These are phyloP conservation scores for Heterobasidion annosum DNA, from an alignment of 1,284 basidiomycete genomes.

Conservation along the genomic window DNA sequence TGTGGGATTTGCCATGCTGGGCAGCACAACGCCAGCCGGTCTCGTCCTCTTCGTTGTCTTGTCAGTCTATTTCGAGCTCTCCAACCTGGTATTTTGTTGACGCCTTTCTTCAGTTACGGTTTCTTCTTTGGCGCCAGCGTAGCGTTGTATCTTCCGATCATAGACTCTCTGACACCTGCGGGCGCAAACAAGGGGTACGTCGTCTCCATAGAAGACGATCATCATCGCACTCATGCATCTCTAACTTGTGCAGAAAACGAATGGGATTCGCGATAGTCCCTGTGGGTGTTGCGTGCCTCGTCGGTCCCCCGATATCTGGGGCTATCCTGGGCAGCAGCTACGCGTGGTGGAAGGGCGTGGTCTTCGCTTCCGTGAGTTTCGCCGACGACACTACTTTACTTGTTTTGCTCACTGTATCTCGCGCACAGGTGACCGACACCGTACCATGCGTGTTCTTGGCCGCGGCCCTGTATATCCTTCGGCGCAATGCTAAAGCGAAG, in stretches of 20 bases:
- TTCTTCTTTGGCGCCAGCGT: conserved; percentile 17
- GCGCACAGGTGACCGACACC: conserved; percentile 1
- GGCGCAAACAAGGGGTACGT: conserved; percentile 2
- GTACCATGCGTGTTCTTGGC: conserved; percentile 2
- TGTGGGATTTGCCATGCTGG: conserved; percentile 16
- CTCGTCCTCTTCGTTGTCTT: conserved; percentile 15
- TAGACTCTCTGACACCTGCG: conserved; percentile 2
- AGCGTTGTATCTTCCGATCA: conserved; percentile 4
- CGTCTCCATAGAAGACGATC: not conserved
- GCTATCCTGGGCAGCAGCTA: conserved; percentile 10
- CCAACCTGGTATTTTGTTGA: not conserved
- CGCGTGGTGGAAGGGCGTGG: conserved; percentile 8
- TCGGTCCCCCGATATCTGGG: conserved; percentile 11
- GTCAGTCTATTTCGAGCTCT: conserved; percentile 7
- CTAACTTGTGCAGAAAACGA: conserved; percentile 5
- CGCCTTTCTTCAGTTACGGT: conserved; percentile 10
- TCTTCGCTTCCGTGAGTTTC: conserved; percentile 8
- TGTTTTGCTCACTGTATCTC: not conserved
- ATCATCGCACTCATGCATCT: not conserved
- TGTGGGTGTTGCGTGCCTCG: conserved; percentile 7
- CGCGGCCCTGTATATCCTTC: conserved; percentile 1
- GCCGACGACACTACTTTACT: not conserved
- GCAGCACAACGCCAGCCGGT: conserved; percentile 13
- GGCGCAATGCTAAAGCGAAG: not conserved
- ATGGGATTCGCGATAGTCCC: conserved; percentile 9